These are phyloP conservation scores for Mycena metata DNA, from an alignment of 768 basidiomycete species.

Conservation along the genomic window DNA sequence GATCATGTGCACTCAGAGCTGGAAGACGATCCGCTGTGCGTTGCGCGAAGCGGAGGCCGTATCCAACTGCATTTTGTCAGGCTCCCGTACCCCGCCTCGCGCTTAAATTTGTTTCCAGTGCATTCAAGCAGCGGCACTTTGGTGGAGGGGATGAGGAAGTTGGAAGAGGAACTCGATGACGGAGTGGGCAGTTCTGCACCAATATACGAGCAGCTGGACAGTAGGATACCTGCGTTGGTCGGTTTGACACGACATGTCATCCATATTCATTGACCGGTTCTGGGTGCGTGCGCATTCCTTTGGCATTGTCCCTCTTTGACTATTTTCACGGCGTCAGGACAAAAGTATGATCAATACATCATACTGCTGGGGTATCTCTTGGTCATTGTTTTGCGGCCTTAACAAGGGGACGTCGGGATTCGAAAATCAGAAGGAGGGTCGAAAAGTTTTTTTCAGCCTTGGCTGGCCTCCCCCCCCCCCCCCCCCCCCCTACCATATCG, in stretches of 20 bases:
- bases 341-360: no score
- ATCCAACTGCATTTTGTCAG: neutral
- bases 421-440: no score
- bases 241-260: neutral
- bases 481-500: no score
- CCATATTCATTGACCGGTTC: neutral
- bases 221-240: neutral
- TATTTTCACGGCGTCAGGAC: no score
- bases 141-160: neutral
- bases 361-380: no score
- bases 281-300: no score
- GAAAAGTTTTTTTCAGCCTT: no score
- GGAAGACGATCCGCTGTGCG: neutral
- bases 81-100: neutral
- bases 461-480: no score
- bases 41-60: neutral
- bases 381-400: no score
- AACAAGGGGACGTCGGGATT: no score
- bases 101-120: neutral
- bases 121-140: slow-evolving; percentile 6
- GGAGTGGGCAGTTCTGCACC: neutral
- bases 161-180: neutral
- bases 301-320: no score
- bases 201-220: neutral
- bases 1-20: neutral